phyloP scores from a whole-genome alignment of 805 yeast species.

The Yarrowia deformans region DNA sequence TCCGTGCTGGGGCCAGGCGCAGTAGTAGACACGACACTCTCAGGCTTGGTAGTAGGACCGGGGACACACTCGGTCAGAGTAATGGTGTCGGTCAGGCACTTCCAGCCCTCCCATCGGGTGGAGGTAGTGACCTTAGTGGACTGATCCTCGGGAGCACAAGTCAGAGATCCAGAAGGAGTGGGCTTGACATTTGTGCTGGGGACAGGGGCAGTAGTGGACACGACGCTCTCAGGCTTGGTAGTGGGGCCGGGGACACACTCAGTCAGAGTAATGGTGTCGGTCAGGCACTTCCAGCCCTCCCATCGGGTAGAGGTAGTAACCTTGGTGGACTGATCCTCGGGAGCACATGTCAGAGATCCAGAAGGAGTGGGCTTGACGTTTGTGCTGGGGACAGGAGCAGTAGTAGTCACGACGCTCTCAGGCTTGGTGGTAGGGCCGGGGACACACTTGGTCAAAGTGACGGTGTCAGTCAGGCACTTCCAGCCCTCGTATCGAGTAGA shows the following conservation, averaged over 20 bases:
- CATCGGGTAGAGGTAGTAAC: conserved; percentile 1
- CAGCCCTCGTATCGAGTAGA: conserved; percentile 11
- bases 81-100: conserved; percentile 2
- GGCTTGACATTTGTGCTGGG: background rate
- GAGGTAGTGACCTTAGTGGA: background rate
- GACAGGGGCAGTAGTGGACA: too few species aligned
- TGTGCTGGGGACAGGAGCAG: background rate
- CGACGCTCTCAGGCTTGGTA: conserved; percentile 6
- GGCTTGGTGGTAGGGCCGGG: background rate
- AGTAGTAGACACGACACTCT: background rate
- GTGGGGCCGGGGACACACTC: conserved; percentile 2
- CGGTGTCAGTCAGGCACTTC: conserved; percentile 18
- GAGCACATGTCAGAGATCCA: conserved; percentile 11
- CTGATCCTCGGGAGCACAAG: conserved; percentile 7
- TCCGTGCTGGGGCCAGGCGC: too few species aligned
- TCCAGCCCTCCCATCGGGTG: background rate
- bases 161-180: background rate
- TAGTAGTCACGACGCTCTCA: background rate
- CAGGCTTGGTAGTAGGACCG: conserved; percentile 4
- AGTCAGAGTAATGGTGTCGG: conserved; percentile 4
- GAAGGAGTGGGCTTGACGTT: background rate
- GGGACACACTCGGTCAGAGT: conserved; percentile 4
- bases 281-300: background rate
- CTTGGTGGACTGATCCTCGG: conserved; percentile 7
- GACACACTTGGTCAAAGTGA: background rate